These are phyloP conservation scores for Mikania micrantha DNA, from an alignment of 129 eudicot genomes.

Conservation along the genomic window DNA sequence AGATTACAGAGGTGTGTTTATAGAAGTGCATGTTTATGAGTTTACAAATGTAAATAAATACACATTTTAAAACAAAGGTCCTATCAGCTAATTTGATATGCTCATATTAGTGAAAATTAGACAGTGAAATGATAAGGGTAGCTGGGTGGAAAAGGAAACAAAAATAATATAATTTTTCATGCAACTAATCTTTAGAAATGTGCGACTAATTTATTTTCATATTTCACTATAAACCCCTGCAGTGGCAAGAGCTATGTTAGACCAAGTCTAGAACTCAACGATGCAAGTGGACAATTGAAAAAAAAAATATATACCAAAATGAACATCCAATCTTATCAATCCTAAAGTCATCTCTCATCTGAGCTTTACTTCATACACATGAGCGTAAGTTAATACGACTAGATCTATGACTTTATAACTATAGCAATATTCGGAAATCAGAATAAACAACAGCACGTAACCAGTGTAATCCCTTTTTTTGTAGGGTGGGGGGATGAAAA, in stretches of 20 bases:
- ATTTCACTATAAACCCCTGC: background rate
- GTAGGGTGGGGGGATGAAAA: no score
- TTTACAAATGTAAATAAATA: background rate
- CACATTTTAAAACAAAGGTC: background rate
- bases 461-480: no score
- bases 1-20: background rate
- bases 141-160: background rate
- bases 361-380: background rate
- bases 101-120: background rate
- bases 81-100: conserved; percentile 10
- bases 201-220: background rate
- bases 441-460: no score
- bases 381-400: conserved; percentile 6
- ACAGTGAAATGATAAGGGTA: background rate
- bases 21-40: background rate
- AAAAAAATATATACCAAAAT: background rate
- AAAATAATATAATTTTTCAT: background rate
- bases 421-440: background rate
- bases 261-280: conserved; percentile 8
- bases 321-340: background rate
- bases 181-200: background rate
- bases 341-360: background rate
- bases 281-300: background rate
- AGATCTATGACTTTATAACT: background rate
- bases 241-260: background rate